Conservation (phyloP, 169 alveolate genomes). For the Plasmodium chabaudi region DNA sequence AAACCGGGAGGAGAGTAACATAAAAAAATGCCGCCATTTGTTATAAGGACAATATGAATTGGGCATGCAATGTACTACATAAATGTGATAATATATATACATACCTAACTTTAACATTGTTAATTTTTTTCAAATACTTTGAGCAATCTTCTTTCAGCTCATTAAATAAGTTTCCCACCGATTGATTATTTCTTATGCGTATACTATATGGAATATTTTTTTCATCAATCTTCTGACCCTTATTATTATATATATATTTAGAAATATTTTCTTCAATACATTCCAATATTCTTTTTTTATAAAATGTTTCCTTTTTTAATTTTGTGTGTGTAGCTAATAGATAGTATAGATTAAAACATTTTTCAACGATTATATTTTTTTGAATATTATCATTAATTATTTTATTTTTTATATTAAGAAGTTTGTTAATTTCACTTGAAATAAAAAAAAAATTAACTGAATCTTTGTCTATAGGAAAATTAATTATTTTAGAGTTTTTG, state of each 20-base stretch:
- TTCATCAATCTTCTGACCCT: slow-evolving; percentile 2
- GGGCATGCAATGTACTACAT: too few species aligned
- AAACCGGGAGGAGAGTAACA: background rate
- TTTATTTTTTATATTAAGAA: slow-evolving; percentile 1
- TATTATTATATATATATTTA: background rate
- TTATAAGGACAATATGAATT: background rate
- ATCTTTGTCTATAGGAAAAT: slow-evolving; percentile 40
- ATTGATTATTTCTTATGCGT: slow-evolving; percentile 29
- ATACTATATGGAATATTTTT: slow-evolving; percentile 42
- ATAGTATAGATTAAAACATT: slow-evolving; percentile 43
- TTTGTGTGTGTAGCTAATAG: slow-evolving; percentile 25
- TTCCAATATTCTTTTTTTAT: slow-evolving; percentile 7
- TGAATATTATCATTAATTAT: background rate
- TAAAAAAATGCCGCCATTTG: background rate
- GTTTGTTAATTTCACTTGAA: slow-evolving; percentile 32
- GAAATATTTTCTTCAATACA: slow-evolving; percentile 40
- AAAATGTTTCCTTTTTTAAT: slow-evolving; percentile 16
- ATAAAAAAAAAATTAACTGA: slow-evolving; percentile 25
- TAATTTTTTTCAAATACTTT: slow-evolving; percentile 36
- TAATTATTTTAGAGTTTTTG: slow-evolving; percentile 28
- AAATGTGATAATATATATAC: too few species aligned
- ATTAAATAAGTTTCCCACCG: slow-evolving; percentile 15
- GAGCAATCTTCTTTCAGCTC: slow-evolving; percentile 17
- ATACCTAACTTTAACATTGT: slow-evolving; percentile 31
- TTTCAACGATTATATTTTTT: background rate